A percentile compares a stretch with the other conserved stretches of the same genome.
Conservation (phyloP, 2,329 filamentous ascomycete species). For the Epichloe brachyelytri region DNA sequence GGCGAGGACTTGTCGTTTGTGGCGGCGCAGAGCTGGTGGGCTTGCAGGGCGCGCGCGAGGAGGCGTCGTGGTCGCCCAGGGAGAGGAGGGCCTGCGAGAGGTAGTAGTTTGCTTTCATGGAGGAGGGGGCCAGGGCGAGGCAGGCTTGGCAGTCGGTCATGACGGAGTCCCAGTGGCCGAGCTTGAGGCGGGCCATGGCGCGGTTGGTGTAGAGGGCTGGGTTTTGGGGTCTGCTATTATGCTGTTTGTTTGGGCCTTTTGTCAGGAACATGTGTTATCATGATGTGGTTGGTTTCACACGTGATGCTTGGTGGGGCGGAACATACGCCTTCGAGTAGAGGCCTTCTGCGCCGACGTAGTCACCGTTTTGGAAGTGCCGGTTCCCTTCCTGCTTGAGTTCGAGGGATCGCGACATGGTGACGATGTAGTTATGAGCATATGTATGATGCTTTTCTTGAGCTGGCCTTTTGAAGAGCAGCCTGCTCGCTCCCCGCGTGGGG, state of each 20-base stretch:
- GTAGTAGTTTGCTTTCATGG: slow-evolving; percentile 75
- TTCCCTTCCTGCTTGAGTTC: slow-evolving; percentile 48
- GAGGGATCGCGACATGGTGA: slow-evolving; percentile 21
- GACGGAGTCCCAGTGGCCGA: slow-evolving; percentile 59
- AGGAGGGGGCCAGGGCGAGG: slow-evolving; percentile 49
- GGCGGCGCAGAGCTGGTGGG: slow-evolving; percentile 57
- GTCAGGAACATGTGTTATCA: not conserved
- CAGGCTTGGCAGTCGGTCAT: slow-evolving; percentile 67
- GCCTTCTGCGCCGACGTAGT: slow-evolving; percentile 53
- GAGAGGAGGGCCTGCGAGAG: slow-evolving; percentile 73
- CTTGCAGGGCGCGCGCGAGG: slow-evolving; percentile 57
- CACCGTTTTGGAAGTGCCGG: slow-evolving; percentile 48
- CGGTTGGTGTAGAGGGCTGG: slow-evolving; percentile 80
- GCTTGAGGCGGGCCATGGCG: slow-evolving; percentile 66
- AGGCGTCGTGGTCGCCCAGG: slow-evolving; percentile 51
- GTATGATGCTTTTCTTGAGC: no score
- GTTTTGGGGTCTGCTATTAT: slow-evolving; percentile 67
- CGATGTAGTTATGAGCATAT: no score
- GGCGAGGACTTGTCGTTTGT: slow-evolving; percentile 54
- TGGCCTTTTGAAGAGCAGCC: no score
- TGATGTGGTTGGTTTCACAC: no score
- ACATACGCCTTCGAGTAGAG: slow-evolving; percentile 60
- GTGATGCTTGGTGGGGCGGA: not conserved
- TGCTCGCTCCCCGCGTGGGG: no score
- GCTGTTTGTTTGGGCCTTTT: slow-evolving; percentile 25